A percentile compares a stretch with the other conserved stretches of the same genome.
These are phyloP conservation scores for Candida corydali DNA, from an alignment of 805 yeast species.

Conservation along the genomic window DNA sequence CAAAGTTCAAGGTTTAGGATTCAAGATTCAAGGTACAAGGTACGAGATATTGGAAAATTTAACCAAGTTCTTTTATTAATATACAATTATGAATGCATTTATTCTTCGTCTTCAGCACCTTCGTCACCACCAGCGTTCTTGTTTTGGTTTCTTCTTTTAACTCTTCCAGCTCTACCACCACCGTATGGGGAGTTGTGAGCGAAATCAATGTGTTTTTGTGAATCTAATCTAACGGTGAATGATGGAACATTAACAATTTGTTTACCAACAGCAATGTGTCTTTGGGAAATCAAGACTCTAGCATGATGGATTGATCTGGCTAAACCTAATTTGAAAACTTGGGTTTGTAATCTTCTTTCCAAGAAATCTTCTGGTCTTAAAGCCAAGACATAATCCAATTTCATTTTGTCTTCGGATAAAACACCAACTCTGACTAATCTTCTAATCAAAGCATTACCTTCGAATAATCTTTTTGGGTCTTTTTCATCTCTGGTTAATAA, in stretches of 20 bases:
- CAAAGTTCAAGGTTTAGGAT: too few species aligned
- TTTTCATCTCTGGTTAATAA: slow-evolving; percentile 99
- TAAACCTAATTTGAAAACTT: slow-evolving; percentile 98
- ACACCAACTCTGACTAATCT: slow-evolving; percentile 99
- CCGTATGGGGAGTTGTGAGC: slow-evolving; percentile 99
- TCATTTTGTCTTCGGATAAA: slow-evolving; percentile 98
- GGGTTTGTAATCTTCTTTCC: slow-evolving; percentile 99
- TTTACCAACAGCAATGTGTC: slow-evolving; percentile 99
- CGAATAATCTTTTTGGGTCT: slow-evolving; percentile 99
- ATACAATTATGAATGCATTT: slow-evolving; percentile 22
- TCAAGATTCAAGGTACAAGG: too few species aligned
- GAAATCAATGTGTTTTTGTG: slow-evolving; percentile 99
- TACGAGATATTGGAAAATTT: not conserved
- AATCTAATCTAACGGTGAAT: slow-evolving; percentile 99
- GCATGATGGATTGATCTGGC: slow-evolving; percentile 99
- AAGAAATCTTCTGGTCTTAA: slow-evolving; percentile 97
- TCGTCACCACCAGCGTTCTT: slow-evolving; percentile 50
- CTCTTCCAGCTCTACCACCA: slow-evolving; percentile 99
- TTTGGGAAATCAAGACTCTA: slow-evolving; percentile 96
- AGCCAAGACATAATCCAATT: slow-evolving; percentile 99
- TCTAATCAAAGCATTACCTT: slow-evolving; percentile 99
- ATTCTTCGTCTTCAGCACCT: slow-evolving; percentile 75
- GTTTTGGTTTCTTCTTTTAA: slow-evolving; percentile 87
- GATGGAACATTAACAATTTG: slow-evolving; percentile 98
- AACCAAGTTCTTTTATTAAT: slow-evolving; percentile 6